A percentile compares a stretch with the other conserved stretches of the same genome.
Evolutionary conservation across 2,329 filamentous ascomycete species (phyloP).

Genomic region (Exutisphaerella laricina): DNA sequence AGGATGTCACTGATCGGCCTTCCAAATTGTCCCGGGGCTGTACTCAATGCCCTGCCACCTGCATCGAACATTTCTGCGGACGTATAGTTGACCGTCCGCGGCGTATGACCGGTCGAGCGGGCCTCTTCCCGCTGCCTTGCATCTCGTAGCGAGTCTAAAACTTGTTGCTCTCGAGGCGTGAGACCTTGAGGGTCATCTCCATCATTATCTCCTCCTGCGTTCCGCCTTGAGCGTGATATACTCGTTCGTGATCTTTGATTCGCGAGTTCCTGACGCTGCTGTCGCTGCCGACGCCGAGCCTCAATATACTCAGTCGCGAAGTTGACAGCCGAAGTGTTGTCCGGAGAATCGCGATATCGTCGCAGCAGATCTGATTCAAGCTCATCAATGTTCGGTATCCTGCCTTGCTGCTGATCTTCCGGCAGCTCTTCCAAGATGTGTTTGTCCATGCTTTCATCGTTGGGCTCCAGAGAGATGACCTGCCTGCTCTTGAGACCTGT

Average conservation of each 20-base stretch:
- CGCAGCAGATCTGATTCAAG: constrained; percentile 42
- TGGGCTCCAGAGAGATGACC: constrained; percentile 58
- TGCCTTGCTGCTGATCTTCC: constrained; percentile 8
- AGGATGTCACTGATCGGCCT: constrained; percentile 25
- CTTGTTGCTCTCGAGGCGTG: constrained; percentile 42
- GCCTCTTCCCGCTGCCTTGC: constrained; percentile 40
- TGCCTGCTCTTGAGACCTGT: constrained; percentile 63
- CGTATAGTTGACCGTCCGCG: constrained; percentile 42
- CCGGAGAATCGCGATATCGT: constrained; percentile 38
- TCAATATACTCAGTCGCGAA: constrained; percentile 42
- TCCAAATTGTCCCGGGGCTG: constrained; percentile 10
- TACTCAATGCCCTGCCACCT: constrained; percentile 11
- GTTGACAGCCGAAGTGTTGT: constrained; percentile 36
- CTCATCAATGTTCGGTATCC: constrained; percentile 38
- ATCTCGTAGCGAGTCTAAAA: constrained; percentile 42
- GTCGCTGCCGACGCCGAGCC: constrained; percentile 33
- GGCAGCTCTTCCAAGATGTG: constrained; percentile 32
- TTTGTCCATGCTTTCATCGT: constrained; percentile 52
- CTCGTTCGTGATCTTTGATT: constrained; percentile 7
- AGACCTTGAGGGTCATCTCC: constrained; percentile 44
- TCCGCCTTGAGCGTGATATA: constrained; percentile 7
- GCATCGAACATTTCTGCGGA: constrained; percentile 28
- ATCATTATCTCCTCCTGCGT: constrained; percentile 11
- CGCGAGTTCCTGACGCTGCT: constrained; percentile 33
- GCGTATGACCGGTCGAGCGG: constrained; percentile 33